A percentile compares a stretch with the other conserved stretches of the same genome.
Evolutionary conservation across 2,329 filamentous ascomycete species (phyloP).

Genomic region (Botrytis paeoniae): DNA sequence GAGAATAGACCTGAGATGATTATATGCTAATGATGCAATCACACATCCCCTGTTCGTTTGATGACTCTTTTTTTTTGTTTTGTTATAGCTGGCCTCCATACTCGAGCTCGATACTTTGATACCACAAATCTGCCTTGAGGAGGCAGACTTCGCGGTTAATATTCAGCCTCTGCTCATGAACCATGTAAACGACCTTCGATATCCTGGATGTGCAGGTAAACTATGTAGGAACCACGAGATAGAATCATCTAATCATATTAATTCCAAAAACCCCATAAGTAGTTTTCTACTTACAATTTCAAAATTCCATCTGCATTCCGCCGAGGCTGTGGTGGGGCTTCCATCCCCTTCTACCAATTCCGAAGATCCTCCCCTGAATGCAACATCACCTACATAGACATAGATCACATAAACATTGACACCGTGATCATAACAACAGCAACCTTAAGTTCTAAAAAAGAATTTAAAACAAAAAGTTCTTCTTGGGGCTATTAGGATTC

Average conservation of each 20-base stretch:
- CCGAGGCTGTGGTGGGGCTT: conserved; percentile 15
- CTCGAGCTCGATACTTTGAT: not conserved
- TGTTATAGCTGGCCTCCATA: not conserved
- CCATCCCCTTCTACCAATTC: not conserved
- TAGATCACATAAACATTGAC: not conserved
- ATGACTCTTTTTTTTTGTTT: not conserved
- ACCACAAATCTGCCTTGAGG: conserved; percentile 1
- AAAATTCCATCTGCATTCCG: conserved; percentile 5
- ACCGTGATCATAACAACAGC: not conserved
- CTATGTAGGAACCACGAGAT: not conserved
- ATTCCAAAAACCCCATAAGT: not conserved
- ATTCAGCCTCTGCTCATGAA: not conserved
- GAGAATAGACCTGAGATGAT: conserved; percentile 11
- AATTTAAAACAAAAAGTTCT: conserved; percentile 1
- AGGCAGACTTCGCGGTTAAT: not conserved
- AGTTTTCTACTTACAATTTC: not conserved
- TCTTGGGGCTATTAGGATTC: not conserved
- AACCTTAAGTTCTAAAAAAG: conserved; percentile 13
- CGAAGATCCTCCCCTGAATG: not conserved
- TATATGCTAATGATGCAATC: conserved; percentile 13
- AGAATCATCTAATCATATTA: not conserved
- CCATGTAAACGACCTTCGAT: not conserved
- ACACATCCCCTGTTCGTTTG: not conserved
- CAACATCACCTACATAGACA: not conserved
- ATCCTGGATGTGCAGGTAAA: not conserved